These are phyloP conservation scores for Fusarium albidum DNA, from an alignment of 2,329 filamentous ascomycete genomes.

Conservation along the genomic window DNA sequence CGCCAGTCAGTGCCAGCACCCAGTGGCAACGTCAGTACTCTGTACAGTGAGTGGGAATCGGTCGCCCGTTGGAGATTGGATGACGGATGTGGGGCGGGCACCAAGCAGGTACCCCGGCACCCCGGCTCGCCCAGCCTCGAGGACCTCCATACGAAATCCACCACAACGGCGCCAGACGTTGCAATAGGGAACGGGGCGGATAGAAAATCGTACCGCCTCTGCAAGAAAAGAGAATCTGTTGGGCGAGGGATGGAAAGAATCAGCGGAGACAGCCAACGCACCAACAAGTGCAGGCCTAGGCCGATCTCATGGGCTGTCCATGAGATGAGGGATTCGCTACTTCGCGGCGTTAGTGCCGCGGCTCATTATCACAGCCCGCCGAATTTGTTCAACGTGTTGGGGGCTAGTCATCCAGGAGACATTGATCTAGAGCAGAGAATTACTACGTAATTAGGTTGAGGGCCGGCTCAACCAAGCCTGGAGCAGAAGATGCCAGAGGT, in stretches of 20 bases:
- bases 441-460: no score
- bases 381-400: neutral
- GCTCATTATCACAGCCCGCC: conserved; percentile 2
- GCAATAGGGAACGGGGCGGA: neutral
- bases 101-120: conserved; percentile 14
- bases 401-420: neutral
- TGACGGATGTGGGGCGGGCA: conserved; percentile 21
- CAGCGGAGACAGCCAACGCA: conserved; percentile 21
- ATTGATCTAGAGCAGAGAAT: conserved; percentile 7
- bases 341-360: conserved; percentile 16
- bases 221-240: conserved; percentile 1
- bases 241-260: conserved; percentile 26
- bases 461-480: neutral
- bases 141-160: conserved; percentile 10
- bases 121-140: conserved; percentile 27
- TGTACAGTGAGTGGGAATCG: neutral
- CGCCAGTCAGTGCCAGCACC: conserved; percentile 5
- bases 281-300: no score
- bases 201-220: neutral
- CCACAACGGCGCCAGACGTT: neutral
- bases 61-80: conserved; percentile 33
- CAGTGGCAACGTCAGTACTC: no score
- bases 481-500: neutral
- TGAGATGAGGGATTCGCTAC: conserved; percentile 22
- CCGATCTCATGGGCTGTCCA: no score